These are phyloP conservation scores for Mucor plumbeus DNA, from an alignment of 371 early-diverging fungal species.

Conservation along the genomic window DNA sequence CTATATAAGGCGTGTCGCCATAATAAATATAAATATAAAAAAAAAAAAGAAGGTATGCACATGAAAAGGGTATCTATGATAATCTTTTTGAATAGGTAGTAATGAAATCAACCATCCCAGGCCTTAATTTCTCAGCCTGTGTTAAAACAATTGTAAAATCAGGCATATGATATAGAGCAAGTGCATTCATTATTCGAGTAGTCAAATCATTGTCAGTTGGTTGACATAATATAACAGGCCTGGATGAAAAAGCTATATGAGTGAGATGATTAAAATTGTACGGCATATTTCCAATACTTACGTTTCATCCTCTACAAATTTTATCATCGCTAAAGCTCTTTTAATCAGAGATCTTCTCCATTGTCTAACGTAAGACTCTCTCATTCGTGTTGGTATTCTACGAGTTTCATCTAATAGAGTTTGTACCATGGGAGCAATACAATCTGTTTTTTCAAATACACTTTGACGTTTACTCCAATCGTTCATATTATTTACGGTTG, in stretches of 20 bases:
- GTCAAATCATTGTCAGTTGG: constrained; percentile 29
- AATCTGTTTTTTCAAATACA: constrained; percentile 46
- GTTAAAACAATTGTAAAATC: constrained; percentile 60
- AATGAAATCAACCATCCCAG: constrained; percentile 52
- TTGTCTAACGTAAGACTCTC: constrained; percentile 62
- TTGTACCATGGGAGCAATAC: constrained; percentile 60
- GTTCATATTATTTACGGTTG: constrained; percentile 9
- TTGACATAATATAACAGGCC: constrained; percentile 27
- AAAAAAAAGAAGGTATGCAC: no score
- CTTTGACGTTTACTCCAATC: constrained; percentile 43
- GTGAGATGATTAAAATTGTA: no score
- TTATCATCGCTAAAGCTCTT: constrained; percentile 54
- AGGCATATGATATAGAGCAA: constrained; percentile 33
- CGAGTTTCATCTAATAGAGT: constrained; percentile 53
- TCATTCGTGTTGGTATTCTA: constrained; percentile 50
- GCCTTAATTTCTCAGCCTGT: constrained; percentile 60
- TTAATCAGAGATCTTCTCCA: constrained; percentile 58
- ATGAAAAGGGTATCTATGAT: constrained; percentile 22
- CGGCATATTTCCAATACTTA: constrained; percentile 20
- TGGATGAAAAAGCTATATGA: not conserved
- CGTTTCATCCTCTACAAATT: constrained; percentile 59
- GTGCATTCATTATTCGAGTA: constrained; percentile 38
- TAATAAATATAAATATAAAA: no score
- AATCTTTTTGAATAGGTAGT: constrained; percentile 23
- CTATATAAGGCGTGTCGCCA: no score